Base-by-base conservation (phyloP, 2,329 filamentous ascomycete genomes). In the Fusarium caatingaense region DNA sequence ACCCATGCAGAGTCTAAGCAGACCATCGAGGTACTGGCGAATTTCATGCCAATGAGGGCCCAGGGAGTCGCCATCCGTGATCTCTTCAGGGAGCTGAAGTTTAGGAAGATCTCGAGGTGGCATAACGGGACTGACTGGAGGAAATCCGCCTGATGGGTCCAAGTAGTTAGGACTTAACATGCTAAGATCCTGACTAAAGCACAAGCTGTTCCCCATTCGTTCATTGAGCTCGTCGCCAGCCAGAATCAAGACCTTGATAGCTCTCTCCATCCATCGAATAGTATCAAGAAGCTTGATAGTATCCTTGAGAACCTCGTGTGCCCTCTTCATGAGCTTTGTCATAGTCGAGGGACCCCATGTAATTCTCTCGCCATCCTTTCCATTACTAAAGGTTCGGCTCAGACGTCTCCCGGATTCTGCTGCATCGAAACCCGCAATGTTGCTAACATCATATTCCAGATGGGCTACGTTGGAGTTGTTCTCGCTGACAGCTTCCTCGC, bases 291-390 rank as follows among this genome's bases (percentile, higher is more conserved):
- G 73, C 57, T 83, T 80, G 53, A 84, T 83, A 2, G 81, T 80
- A 15, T 80, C 80, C 57, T 83, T 83, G 25, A 84, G 73, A 2
- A 83, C 82, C 42, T 83, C 82, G 37, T 84, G 83, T 0, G 82
- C 82, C 50, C 81, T 78, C 71, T 84, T 84, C 83, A 84, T 84
- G 20, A 84, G 77, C 50, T 82, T 80, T 5, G 83, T 83, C 62
- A 83, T 83, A 48, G 82, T 82, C 71, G 82, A 82, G 5, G 80
- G 80, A 0, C 81, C 79, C 69, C 78, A 80, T 11, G 77, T 50
- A 41, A 70, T 68, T 47, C 68, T 66, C 25, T 66, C 49, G 5
- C 71, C 72, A 21, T 76, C 74, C 40, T 73, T 72, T 15, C 74
- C 64, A 15, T 64, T 72, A 54, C 66, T 74, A 51, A 66, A 74